A percentile compares a stretch with the other conserved stretches of the same genome.
Conservation (phyloP, 257 asterid genomes). For the Paulownia fortunei region DNA sequence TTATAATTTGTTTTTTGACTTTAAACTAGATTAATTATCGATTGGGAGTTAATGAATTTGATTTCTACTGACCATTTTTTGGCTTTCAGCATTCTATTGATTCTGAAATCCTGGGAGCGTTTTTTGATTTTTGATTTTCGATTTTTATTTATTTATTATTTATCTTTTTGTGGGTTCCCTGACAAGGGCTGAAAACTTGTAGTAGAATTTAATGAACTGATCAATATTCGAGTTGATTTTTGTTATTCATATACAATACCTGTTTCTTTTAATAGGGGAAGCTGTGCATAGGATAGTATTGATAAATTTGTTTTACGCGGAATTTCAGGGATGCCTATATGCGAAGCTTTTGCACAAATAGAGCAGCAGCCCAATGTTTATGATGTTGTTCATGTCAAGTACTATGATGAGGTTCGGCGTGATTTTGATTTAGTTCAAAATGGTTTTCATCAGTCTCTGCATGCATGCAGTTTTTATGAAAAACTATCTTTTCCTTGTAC, state of each 20-base stretch:
- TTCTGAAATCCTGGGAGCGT: not conserved
- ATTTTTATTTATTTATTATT: not conserved
- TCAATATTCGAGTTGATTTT: not conserved
- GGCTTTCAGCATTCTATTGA: not conserved
- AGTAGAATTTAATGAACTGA: not conserved
- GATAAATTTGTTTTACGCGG: not conserved
- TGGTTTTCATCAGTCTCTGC: not conserved
- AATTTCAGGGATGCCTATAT: slow-evolving; percentile 80
- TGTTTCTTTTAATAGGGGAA: not conserved
- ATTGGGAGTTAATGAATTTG: not conserved
- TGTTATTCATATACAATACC: not conserved
- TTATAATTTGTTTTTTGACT: not conserved
- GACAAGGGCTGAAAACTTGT: not conserved
- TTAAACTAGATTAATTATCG: not conserved
- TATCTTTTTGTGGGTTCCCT: not conserved
- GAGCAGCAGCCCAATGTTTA: slow-evolving; percentile 79
- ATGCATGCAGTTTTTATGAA: not conserved
- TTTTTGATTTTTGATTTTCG: not conserved
- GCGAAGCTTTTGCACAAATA: slow-evolving; percentile 79
- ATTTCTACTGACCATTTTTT: not conserved
- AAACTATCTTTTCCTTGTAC: not conserved
- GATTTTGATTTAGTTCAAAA: not conserved
- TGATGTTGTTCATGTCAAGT: slow-evolving; percentile 83
- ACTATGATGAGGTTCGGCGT: slow-evolving; percentile 73
- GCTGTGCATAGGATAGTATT: not conserved